phyloP scores from a whole-genome alignment of 495 filamentous ascomycete genomes.

The Talaromyces nanjingensis region DNA sequence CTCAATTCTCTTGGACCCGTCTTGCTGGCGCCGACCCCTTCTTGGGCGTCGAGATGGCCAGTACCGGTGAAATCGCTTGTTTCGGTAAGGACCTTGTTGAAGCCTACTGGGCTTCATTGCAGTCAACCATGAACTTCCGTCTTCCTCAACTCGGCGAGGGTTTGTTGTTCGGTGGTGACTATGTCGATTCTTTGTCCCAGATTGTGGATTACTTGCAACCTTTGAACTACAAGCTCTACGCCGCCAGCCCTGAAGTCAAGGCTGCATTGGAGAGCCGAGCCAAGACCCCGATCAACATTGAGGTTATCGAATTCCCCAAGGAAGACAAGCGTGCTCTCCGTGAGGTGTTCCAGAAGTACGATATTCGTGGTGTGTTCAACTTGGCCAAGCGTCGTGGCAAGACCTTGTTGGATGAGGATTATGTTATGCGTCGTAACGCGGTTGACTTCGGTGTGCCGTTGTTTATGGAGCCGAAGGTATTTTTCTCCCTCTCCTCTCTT shows the following conservation, averaged over 20 bases:
- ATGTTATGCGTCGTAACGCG: constrained; percentile 96
- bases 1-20: constrained; percentile 98
- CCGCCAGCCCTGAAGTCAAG: constrained; percentile 75
- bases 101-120: constrained; percentile 93
- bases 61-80: constrained; percentile 96
- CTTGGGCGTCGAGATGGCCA: constrained; percentile 95
- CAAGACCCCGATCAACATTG: constrained; percentile 61
- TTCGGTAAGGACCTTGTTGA: constrained; percentile 94
- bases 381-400: constrained; percentile 77
- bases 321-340: constrained; percentile 90
- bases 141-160: constrained; percentile 89
- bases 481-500: not conserved
- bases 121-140: constrained; percentile 99
- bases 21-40: constrained; percentile 97
- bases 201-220: constrained; percentile 82
- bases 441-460: constrained; percentile 97
- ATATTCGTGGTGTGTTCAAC: constrained; percentile 95
- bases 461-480: constrained; percentile 98
- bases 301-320: constrained; percentile 96
- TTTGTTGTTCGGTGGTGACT: constrained; percentile 86
- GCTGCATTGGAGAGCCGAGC: constrained; percentile 63
- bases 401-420: constrained; percentile 85
- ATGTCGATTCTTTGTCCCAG: constrained; percentile 56
- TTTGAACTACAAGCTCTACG: constrained; percentile 89
- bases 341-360: constrained; percentile 94